Evolutionary conservation across 148 eudicot species (phyloP).

Genomic region (Rhododendron mucronatum): DNA sequence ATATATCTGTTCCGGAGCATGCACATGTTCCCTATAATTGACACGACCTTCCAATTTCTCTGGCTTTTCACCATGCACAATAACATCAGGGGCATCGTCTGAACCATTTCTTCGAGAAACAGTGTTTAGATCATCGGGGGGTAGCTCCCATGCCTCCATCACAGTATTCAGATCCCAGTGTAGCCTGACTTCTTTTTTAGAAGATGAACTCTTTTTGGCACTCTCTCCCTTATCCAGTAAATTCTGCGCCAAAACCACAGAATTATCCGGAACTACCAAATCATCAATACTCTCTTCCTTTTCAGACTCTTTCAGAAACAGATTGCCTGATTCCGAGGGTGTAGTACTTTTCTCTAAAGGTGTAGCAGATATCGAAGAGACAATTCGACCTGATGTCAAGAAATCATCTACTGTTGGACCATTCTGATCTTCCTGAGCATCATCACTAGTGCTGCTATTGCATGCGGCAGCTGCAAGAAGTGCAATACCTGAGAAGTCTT

Average conservation of each 20-base stretch:
- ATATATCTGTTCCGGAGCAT: neutral
- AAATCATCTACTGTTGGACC: constrained; percentile 23
- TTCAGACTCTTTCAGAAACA: constrained; percentile 11
- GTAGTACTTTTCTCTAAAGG: constrained; percentile 22
- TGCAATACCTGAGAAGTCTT: constrained; percentile 72
- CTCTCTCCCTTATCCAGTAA: constrained; percentile 22
- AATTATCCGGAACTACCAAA: constrained; percentile 3
- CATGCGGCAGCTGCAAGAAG: constrained; percentile 90
- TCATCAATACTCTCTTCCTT: constrained; percentile 15
- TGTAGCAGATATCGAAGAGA: constrained; percentile 22
- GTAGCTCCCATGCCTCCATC: constrained; percentile 80
- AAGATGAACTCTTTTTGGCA: constrained; percentile 17
- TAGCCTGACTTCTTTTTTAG: constrained; percentile 38
- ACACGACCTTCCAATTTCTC: constrained; percentile 8
- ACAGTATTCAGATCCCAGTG: constrained; percentile 84
- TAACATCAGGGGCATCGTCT: constrained; percentile 13
- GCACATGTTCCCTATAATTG: neutral
- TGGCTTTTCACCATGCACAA: neutral
- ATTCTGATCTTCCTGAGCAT: constrained; percentile 26
- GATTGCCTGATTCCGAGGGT: constrained; percentile 19
- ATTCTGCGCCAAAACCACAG: constrained; percentile 18
- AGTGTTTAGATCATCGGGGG: constrained; percentile 25
- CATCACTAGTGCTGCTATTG: constrained; percentile 40
- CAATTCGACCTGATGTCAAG: constrained; percentile 26
- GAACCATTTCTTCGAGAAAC: constrained; percentile 18